These are phyloP conservation scores for Ciborinia camelliae DNA, from an alignment of 2,329 filamentous ascomycete genomes.

Conservation along the genomic window DNA sequence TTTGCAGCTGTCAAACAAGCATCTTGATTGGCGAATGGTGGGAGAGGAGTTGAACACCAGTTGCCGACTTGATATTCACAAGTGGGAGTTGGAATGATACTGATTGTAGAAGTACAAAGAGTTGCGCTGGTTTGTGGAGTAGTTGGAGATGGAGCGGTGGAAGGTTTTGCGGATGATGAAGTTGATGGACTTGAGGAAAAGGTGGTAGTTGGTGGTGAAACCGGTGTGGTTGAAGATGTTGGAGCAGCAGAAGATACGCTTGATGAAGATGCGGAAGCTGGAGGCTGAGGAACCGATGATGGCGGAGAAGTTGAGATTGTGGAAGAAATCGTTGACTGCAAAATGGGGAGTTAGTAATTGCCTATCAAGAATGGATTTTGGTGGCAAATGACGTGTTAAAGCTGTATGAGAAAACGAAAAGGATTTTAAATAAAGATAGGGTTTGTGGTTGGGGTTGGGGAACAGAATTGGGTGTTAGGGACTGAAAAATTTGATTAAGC, in stretches of 20 bases:
- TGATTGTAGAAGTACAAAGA: constrained; percentile 48
- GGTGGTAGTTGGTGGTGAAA: neutral
- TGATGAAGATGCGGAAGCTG: constrained; percentile 7
- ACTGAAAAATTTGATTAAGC: neutral
- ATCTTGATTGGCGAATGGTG: constrained; percentile 45
- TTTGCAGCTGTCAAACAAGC: constrained; percentile 43
- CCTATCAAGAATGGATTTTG: neutral
- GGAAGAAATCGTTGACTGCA: constrained; percentile 3
- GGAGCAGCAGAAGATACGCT: constrained; percentile 13
- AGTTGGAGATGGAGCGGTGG: constrained; percentile 21
- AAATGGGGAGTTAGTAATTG: neutral
- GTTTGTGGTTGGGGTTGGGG: neutral
- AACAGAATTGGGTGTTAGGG: fast-evolving
- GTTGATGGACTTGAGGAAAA: neutral
- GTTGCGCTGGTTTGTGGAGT: constrained; percentile 25
- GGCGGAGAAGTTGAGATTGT: neutral
- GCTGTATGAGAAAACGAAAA: neutral
- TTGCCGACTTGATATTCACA: constrained; percentile 55
- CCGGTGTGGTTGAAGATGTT: neutral
- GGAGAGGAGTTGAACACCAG: constrained; percentile 52
- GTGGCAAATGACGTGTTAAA: neutral
- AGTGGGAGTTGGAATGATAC: constrained; percentile 41
- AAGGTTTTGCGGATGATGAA: constrained; percentile 18
- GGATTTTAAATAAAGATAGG: no score
- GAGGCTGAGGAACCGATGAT: constrained; percentile 1